Evolutionary conservation across 2,329 filamentous ascomycete species (phyloP).

Genomic region (Cladosporium austrohemisphaericum): DNA sequence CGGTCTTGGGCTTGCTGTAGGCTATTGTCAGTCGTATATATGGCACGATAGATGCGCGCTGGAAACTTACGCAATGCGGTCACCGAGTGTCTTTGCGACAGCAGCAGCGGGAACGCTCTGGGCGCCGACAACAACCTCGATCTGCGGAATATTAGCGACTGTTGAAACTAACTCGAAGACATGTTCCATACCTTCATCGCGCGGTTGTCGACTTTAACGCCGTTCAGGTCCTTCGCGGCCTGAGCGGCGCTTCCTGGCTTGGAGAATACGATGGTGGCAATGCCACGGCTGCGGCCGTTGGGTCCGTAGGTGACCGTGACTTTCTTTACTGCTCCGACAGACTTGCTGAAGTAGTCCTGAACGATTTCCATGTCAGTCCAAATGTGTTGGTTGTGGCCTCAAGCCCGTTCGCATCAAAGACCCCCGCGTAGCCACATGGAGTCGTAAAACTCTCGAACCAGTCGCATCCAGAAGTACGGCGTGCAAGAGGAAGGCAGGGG

Average conservation of each 20-base stretch:
- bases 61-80: slow-evolving; percentile 70
- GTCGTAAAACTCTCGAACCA: slow-evolving; percentile 7
- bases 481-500: slow-evolving; percentile 24
- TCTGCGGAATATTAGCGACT: slow-evolving; percentile 48
- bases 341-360: slow-evolving; percentile 94
- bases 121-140: slow-evolving; percentile 85
- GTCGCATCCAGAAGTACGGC: slow-evolving; percentile 23
- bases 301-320: slow-evolving; percentile 91
- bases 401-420: slow-evolving; percentile 1
- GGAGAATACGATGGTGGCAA: slow-evolving; percentile 82
- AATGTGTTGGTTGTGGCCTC: slow-evolving; percentile 11
- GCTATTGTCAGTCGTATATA: slow-evolving; percentile 20
- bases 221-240: slow-evolving; percentile 80
- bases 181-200: slow-evolving; percentile 73
- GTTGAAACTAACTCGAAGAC: not conserved
- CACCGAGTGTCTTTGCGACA: slow-evolving; percentile 70
- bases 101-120: slow-evolving; percentile 65
- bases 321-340: slow-evolving; percentile 85
- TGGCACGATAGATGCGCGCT: not conserved
- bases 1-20: slow-evolving; percentile 32
- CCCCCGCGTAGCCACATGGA: slow-evolving; percentile 14
- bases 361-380: slow-evolving; percentile 59
- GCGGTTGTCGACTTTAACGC: slow-evolving; percentile 81
- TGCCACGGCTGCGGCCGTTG: slow-evolving; percentile 84
- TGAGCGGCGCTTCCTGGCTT: slow-evolving; percentile 78